Evolutionary conservation across 2,329 filamentous ascomycete species (phyloP).

Genomic region (Cladosporium phlei): DNA sequence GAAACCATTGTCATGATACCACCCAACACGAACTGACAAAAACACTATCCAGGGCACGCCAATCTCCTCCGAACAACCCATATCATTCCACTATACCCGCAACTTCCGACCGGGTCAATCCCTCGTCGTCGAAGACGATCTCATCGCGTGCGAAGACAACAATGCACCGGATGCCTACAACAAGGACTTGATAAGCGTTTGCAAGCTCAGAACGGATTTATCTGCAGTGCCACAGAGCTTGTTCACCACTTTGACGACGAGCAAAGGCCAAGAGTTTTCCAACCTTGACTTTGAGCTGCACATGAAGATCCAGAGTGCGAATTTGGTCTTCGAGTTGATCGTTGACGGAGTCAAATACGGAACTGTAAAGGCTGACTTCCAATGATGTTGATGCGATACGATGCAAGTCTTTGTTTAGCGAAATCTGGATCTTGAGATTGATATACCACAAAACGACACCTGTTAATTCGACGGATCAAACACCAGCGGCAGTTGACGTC

Average conservation of each 20-base stretch:
- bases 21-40: background rate
- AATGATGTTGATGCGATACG: too few species aligned
- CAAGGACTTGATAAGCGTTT: constrained; percentile 62
- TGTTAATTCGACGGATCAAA: too few species aligned
- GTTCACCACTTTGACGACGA: constrained; percentile 73
- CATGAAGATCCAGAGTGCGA: constrained; percentile 76
- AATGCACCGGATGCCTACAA: constrained; percentile 52
- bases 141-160: constrained; percentile 71
- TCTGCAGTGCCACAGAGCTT: constrained; percentile 68
- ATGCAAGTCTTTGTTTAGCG: background rate
- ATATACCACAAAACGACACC: too few species aligned
- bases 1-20: too few species aligned
- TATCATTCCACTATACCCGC: constrained; percentile 79
- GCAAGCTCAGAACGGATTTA: constrained; percentile 72
- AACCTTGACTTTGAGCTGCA: constrained; percentile 78
- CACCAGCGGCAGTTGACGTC: too few species aligned
- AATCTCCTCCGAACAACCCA: constrained; percentile 66
- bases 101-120: constrained; percentile 78
- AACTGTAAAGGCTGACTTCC: constrained; percentile 69
- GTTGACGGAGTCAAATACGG: constrained; percentile 75
- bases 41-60: constrained; percentile 54
- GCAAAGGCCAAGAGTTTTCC: constrained; percentile 73
- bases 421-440: too few species aligned
- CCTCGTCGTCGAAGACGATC: constrained; percentile 71
- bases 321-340: constrained; percentile 70